phyloP scores from a whole-genome alignment of 2,329 filamentous ascomycete species.

The Orbilia ellipsospora region DNA sequence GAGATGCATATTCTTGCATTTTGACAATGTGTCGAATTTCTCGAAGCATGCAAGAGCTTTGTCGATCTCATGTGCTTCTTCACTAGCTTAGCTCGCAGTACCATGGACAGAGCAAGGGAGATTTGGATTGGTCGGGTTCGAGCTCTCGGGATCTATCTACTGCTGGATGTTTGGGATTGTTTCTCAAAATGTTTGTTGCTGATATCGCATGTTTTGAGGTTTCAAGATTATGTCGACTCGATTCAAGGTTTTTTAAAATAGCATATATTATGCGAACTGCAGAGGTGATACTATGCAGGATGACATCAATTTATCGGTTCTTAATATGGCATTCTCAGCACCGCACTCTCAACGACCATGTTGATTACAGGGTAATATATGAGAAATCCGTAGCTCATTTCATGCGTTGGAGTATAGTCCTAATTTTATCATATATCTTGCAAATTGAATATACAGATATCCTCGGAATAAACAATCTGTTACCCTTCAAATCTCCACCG shows the following conservation, averaged over 20 bases:
- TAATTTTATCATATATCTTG: too few species aligned
- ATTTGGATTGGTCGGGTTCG: conserved; percentile 3
- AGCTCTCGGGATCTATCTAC: conserved; percentile 14
- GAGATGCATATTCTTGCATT: conserved; percentile 8
- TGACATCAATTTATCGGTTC: too few species aligned
- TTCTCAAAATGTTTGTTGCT: conserved; percentile 42
- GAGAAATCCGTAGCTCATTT: too few species aligned
- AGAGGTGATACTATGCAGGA: not conserved
- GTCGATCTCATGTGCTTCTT: conserved; percentile 6
- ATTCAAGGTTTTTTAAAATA: conserved; percentile 7
- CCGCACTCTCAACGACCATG: too few species aligned
- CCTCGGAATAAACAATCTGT: too few species aligned
- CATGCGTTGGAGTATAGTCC: too few species aligned
- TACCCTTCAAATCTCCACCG: too few species aligned
- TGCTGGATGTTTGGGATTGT: conserved; percentile 25
- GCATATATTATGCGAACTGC: conserved; percentile 3
- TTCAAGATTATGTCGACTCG: not conserved
- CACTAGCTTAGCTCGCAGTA: not conserved
- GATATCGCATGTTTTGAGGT: conserved; percentile 4
- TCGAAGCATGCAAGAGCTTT: conserved; percentile 19
- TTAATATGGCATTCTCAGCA: too few species aligned
- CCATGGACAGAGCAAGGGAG: not conserved
- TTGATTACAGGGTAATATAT: too few species aligned
- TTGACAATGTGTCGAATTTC: conserved; percentile 21
- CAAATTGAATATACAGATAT: too few species aligned